Percentiles rank a stretch among this genome's conserved stretches.
Conservation (phyloP, 768 basidiomycete genomes). For the Amanita inopinata region DNA sequence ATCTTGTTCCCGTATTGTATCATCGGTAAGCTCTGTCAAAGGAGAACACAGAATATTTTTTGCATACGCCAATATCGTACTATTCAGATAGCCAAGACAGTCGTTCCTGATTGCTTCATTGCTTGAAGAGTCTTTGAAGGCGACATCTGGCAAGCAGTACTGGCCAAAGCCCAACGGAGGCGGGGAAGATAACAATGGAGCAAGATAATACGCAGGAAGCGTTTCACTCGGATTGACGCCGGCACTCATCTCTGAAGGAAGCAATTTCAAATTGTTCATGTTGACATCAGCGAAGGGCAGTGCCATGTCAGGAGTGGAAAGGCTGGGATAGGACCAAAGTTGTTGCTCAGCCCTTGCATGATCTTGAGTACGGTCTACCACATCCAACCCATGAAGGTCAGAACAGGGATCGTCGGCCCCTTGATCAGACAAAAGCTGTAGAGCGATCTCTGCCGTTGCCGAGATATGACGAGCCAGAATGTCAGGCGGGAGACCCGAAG, state of each 20-base stretch:
- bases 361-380: neutral
- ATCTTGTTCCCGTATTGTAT: neutral
- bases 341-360: neutral
- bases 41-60: neutral
- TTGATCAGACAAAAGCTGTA: constrained; percentile 6
- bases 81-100: neutral
- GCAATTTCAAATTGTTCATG: constrained; percentile 11
- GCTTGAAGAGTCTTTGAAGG: too few species aligned
- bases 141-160: too few species aligned
- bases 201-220: constrained; percentile 14
- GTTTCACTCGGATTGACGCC: constrained; percentile 25
- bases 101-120: too few species aligned
- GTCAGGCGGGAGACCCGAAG: constrained; percentile 24
- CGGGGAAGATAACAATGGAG: neutral
- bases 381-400: neutral
- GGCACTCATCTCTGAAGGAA: constrained; percentile 12
- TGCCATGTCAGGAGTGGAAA: constrained; percentile 3
- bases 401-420: neutral
- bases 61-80: neutral
- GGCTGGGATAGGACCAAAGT: neutral
- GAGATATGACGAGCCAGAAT: constrained; percentile 26
- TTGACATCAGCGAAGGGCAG: constrained; percentile 12
- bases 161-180: neutral
- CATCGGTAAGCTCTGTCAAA: neutral
- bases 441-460: constrained; percentile 16